Base-by-base conservation (phyloP, 768 basidiomycete species). In the Epithele typhae region DNA sequence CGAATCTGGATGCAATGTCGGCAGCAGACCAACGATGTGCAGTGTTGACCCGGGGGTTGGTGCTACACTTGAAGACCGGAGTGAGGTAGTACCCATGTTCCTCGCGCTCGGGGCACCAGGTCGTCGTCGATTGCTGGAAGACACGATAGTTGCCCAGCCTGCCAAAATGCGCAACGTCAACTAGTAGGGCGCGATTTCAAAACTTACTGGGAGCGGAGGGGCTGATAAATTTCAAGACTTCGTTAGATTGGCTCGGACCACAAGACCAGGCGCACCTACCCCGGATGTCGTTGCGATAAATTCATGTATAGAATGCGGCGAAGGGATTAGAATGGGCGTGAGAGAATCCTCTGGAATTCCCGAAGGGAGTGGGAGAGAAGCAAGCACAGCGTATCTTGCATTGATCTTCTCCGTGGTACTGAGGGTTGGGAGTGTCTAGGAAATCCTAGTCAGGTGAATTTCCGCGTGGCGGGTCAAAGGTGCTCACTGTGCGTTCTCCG, bases 41-140 rank as follows among this genome's bases (percentile, higher is more conserved):
- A 14, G 85, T 85, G 2, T 74, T 69, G 30, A 86, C 81, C 27
- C 84, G 81, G 15, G 86, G 85, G 57, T 87, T 89, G 21, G 87
- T 90, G 64, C 60, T 82, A 59, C 87, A 91, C 58, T 86, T 87
- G 72, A 81, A 90, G 11, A 76, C 59, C 0, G 87, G 86, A 1
- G 79, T 72, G 43, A 89, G 77, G 60, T 82, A 79, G 57, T 84
- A 90, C 3, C 87, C 87, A 46, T 90, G 86, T 53, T 89, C 87
- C 68, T 91, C 87, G 41, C 82, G 79, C 37, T 87, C 85, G 2
- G 84, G 78, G 57, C 87, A 89, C 87, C 87, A 91, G 27, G 73
- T 71, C 2, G 87, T 87, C 15, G 82, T 88, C 5, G 68, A 60
- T 46, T 81, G 77, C 44, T 84, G 78, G 32, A 91, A 69, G 34